These are phyloP conservation scores for Metrosideros polymorpha DNA, from an alignment of 441 rosid species.

Conservation along the genomic window DNA sequence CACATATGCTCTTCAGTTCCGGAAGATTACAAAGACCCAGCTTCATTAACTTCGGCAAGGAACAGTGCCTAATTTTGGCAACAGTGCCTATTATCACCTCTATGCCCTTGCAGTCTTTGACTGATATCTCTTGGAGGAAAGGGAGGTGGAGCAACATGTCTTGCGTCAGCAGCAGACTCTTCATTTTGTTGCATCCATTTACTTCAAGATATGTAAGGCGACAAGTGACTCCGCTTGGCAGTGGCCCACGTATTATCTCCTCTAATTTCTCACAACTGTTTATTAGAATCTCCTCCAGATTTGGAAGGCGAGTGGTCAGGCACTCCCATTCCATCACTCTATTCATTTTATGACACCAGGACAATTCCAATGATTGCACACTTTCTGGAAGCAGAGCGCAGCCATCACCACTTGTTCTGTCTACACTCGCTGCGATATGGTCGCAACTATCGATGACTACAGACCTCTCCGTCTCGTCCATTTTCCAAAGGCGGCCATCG, in stretches of 20 bases:
- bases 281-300: neutral
- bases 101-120: neutral
- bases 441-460: neutral
- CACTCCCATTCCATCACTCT: neutral
- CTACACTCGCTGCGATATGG: neutral
- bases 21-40: neutral
- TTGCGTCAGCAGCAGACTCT: neutral
- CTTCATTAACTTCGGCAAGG: neutral
- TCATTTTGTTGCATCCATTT: neutral
- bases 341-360: neutral
- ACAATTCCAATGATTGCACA: neutral
- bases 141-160: neutral
- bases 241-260: neutral
- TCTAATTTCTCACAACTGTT: neutral
- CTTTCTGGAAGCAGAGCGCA: neutral
- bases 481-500: fast-evolving
- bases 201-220: neutral
- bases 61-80: neutral
- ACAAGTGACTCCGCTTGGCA: neutral
- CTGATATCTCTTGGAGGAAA: neutral
- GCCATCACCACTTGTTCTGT: neutral
- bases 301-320: neutral
- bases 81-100: neutral
- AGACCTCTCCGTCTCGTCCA: neutral
- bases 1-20: neutral